phyloP scores from a whole-genome alignment of 2,329 filamentous ascomycete genomes.

The Xylaria arbuscula region DNA sequence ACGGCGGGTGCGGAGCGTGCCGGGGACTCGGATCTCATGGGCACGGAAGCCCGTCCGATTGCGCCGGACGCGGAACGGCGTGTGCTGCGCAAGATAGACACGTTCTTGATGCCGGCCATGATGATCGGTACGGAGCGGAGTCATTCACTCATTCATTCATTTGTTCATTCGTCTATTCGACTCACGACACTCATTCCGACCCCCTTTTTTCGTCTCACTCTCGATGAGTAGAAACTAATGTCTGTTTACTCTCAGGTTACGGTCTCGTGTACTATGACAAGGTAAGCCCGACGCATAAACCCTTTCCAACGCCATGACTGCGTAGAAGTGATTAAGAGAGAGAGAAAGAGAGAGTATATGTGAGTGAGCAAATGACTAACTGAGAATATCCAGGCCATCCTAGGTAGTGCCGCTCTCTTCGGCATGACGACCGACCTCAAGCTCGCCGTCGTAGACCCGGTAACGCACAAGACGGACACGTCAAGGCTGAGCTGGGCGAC shows the following conservation, averaged over 20 bases:
- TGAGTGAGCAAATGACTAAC: background rate
- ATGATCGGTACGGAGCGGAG: conserved; percentile 54
- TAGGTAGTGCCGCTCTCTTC: conserved; percentile 78
- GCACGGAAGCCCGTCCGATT: conserved; percentile 13
- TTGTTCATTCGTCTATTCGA: too few species aligned
- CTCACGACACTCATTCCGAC: background rate
- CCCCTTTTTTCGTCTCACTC: background rate
- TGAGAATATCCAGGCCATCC: conserved; percentile 65
- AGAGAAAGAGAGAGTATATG: too few species aligned
- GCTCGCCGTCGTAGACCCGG: conserved; percentile 63
- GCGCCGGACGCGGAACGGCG: conserved; percentile 64
- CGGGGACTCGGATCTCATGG: background rate
- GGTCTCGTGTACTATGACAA: conserved; percentile 79
- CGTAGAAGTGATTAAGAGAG: background rate
- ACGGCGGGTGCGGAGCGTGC: background rate
- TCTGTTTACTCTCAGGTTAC: conserved; percentile 55
- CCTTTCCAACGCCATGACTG: background rate
- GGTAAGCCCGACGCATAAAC: conserved; percentile 46
- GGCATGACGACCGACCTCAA: conserved; percentile 78
- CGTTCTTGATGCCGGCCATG: conserved; percentile 76
- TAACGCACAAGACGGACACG: conserved; percentile 69
- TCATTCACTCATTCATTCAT: too few species aligned
- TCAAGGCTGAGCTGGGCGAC: conserved; percentile 79
- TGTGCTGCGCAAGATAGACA: conserved; percentile 74
- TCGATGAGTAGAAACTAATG: conserved; percentile 1